phyloP scores from a whole-genome alignment of 164 flowering plant species.

The grape (Vitis vinifera) region ASM3070453v1 NC_081815.1:4724001-4724500 shows the following conservation, averaged over 20 bases:
- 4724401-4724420: background rate
- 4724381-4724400: conserved; percentile 15
- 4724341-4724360: conserved; percentile 8
- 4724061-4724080: conserved; percentile 14
- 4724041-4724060: conserved; percentile 26
- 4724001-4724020: conserved; percentile 1
- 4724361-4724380: conserved; percentile 16
- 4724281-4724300: conserved; percentile 12
- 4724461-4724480: background rate
- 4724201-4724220: conserved; percentile 33
- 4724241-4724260: conserved; percentile 21
- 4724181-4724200: conserved; percentile 19
- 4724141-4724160: conserved; percentile 41
- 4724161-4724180: conserved; percentile 28
- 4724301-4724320: conserved; percentile 21
- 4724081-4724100: conserved; percentile 31
- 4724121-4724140: background rate
- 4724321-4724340: conserved; percentile 17
- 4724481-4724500: background rate
- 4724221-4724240: conserved; percentile 34
- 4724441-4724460: background rate
- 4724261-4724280: background rate
- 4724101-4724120: conserved; percentile 44
- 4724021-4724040: conserved; percentile 13
- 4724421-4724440: background rate